Conservation (phyloP, 2,329 filamentous ascomycete species). For the Fusarium sulawesiense region DNA sequence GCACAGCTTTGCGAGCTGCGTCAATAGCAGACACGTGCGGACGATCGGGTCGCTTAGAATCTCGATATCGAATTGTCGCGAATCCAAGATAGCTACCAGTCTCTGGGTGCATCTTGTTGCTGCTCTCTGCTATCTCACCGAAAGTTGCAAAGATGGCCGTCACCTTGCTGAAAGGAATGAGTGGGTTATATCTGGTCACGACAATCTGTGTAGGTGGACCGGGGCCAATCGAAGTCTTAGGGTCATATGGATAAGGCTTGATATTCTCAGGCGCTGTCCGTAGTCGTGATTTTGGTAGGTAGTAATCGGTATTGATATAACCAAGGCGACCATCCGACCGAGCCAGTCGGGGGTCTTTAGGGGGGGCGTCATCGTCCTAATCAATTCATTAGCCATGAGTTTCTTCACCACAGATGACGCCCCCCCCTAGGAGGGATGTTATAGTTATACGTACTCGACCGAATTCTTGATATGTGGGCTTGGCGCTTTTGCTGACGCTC, state of each 20-base stretch:
- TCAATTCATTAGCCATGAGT: slow-evolving; percentile 69
- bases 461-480: slow-evolving; percentile 72
- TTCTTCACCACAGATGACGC: slow-evolving; percentile 68
- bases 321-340: slow-evolving; percentile 70
- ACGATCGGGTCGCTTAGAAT: slow-evolving; percentile 64
- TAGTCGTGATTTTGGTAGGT: slow-evolving; percentile 76
- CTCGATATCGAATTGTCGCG: slow-evolving; percentile 89
- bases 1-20: slow-evolving; percentile 83
- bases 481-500: slow-evolving; percentile 66
- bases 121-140: slow-evolving; percentile 89
- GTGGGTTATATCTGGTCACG: slow-evolving; percentile 94
- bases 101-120: slow-evolving; percentile 93
- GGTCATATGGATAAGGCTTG: slow-evolving; percentile 84
- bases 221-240: slow-evolving; percentile 84
- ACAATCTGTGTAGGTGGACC: slow-evolving; percentile 91
- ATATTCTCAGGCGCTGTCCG: slow-evolving; percentile 81
- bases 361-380: slow-evolving; percentile 82
- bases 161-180: slow-evolving; percentile 83
- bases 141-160: slow-evolving; percentile 81
- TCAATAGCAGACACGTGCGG: slow-evolving; percentile 74
- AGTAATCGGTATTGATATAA: slow-evolving; percentile 77
- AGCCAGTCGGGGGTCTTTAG: slow-evolving; percentile 84
- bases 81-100: slow-evolving; percentile 95
- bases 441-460: slow-evolving; percentile 71
- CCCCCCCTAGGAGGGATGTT: slow-evolving; percentile 60